phyloP scores from a whole-genome alignment of 495 filamentous ascomycete species.

The Penicillium parvum region DNA sequence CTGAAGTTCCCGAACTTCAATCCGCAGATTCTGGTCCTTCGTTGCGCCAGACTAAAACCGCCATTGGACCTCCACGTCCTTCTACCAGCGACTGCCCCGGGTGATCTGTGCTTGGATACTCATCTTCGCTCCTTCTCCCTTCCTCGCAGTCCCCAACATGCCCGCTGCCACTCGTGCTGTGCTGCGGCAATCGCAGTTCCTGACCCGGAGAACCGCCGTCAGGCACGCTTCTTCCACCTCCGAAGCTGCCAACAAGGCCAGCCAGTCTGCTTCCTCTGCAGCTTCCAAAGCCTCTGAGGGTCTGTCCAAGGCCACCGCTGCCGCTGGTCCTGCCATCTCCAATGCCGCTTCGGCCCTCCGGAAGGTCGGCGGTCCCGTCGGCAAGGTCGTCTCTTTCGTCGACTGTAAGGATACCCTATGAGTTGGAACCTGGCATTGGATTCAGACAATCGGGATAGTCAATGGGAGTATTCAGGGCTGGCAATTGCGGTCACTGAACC shows the following conservation, averaged over 20 bases:
- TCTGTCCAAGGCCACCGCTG: conserved; percentile 74
- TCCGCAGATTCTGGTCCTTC: conserved; percentile 42
- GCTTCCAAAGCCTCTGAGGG: conserved; percentile 78
- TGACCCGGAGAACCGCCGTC: conserved; percentile 51
- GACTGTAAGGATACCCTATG: conserved; percentile 63
- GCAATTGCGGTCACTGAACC: conserved; percentile 11
- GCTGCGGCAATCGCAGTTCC: conserved; percentile 57
- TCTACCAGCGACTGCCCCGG: conserved; percentile 28
- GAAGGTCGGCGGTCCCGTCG: conserved; percentile 80
- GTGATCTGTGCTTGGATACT: conserved; percentile 25
- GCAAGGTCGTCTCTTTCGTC: conserved; percentile 70
- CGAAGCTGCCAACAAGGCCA: conserved; percentile 67
- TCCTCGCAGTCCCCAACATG: conserved; percentile 38
- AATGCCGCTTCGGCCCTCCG: conserved; percentile 65
- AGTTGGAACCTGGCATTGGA: neutral
- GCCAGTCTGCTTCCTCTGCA: conserved; percentile 58
- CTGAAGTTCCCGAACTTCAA: conserved; percentile 46
- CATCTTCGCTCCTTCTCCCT: conserved; percentile 24
- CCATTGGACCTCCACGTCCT: conserved; percentile 41
- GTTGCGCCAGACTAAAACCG: conserved; percentile 37
- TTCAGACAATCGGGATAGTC: neutral
- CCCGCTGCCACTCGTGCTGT: conserved; percentile 53
- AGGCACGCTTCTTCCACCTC: conserved; percentile 63
- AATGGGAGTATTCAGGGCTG: neutral
- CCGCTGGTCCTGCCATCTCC: conserved; percentile 72